Percentiles rank a stretch among this genome's conserved stretches.
These are phyloP conservation scores for Trametes maxima DNA, from an alignment of 768 basidiomycete genomes.

Conservation along the genomic window DNA sequence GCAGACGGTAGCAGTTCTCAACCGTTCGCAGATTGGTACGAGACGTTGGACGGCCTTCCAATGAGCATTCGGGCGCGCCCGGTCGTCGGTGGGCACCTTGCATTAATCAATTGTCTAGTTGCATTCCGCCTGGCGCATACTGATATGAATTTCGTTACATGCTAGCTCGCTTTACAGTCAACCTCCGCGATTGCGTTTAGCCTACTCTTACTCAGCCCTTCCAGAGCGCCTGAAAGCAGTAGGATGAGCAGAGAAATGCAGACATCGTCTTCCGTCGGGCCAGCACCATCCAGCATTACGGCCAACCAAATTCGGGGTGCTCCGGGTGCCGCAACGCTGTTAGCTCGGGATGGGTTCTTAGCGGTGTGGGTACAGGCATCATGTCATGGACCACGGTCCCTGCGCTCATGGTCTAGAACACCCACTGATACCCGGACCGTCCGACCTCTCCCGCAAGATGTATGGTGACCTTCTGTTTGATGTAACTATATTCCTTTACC, in stretches of 20 bases:
- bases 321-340: neutral
- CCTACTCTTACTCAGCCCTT: neutral
- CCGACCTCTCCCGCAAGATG: no score
- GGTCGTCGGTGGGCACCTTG: slow-evolving; percentile 56
- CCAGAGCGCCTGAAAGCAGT: neutral
- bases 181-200: neutral
- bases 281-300: neutral
- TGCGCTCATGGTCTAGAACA: no score
- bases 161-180: slow-evolving; percentile 5
- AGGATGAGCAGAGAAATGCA: no score
- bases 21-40: slow-evolving; percentile 54
- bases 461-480: no score
- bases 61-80: slow-evolving; percentile 50
- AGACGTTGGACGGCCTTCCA: slow-evolving; percentile 48
- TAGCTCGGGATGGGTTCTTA: no score
- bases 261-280: neutral
- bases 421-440: no score
- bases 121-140: neutral
- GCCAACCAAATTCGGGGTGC: neutral
- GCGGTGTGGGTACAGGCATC: no score
- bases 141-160: slow-evolving; percentile 27
- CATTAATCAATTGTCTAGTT: slow-evolving; percentile 39
- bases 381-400: no score
- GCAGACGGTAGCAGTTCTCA: slow-evolving; percentile 35
- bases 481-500: no score